Percentiles rank a stretch among this genome's conserved stretches.
Conservation (phyloP, 495 filamentous ascomycete genomes). For the Hapsidospora chrysogenum region DNA sequence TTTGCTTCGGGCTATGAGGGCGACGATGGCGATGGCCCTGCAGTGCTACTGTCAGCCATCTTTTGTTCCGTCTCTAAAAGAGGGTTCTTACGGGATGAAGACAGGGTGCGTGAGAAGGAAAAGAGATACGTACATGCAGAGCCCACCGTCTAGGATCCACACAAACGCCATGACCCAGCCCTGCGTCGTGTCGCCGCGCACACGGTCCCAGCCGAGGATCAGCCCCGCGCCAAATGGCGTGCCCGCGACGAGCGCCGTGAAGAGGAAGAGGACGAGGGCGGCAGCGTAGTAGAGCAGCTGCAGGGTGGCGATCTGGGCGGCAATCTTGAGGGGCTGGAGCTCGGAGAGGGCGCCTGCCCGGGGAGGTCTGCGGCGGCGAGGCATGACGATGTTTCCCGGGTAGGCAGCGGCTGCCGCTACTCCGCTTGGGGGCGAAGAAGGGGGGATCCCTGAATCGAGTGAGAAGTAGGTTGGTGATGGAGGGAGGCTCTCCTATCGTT, state of each 20-base stretch:
- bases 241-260: conserved; percentile 75
- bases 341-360: conserved; percentile 66
- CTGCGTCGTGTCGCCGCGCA: conserved; percentile 77
- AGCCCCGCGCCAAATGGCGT: conserved; percentile 50
- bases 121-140: conserved; percentile 46
- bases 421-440: no score
- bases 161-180: conserved; percentile 85
- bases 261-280: conserved; percentile 63
- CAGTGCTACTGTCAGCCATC: conserved; percentile 1
- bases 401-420: no score
- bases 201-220: conserved; percentile 61
- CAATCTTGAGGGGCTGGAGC: conserved; percentile 69
- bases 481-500: no score
- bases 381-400: no score
- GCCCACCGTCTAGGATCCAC: conserved; percentile 62
- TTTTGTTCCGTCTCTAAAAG: conserved; percentile 2
- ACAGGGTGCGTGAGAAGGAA: neutral
- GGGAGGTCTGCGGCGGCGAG: conserved; percentile 59
- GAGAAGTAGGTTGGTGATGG: no score
- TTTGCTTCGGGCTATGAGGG: conserved; percentile 73
- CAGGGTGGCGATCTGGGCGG: conserved; percentile 73
- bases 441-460: no score
- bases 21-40: conserved; percentile 60
- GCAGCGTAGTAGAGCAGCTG: conserved; percentile 69
- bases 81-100: neutral